A percentile compares a stretch with the other conserved stretches of the same genome.
phyloP scores from a whole-genome alignment of 768 basidiomycete species.

The Pisolithus microcarpus region DNA sequence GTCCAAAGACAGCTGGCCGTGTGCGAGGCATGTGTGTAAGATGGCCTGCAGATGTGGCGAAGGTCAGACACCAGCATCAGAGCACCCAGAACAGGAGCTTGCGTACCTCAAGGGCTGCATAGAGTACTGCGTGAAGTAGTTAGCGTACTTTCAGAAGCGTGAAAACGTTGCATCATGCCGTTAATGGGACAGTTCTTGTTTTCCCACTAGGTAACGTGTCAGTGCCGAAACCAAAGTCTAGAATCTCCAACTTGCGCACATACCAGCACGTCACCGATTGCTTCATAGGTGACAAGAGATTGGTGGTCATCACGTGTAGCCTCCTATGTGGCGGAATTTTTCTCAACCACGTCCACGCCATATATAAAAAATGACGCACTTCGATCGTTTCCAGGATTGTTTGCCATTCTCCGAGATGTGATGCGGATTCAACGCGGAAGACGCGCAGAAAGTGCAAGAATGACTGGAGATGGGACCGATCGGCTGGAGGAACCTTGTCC shows the following conservation, averaged over 20 bases:
- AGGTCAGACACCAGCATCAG: neutral
- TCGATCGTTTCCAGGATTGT: slow-evolving; percentile 45
- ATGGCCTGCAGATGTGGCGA: slow-evolving; percentile 48
- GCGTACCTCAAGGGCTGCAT: slow-evolving; percentile 63
- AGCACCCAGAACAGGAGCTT: slow-evolving; percentile 6
- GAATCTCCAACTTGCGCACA: slow-evolving; percentile 8
- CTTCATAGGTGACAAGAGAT: slow-evolving; percentile 61
- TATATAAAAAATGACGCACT: slow-evolving; percentile 26
- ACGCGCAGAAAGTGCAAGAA: slow-evolving; percentile 62
- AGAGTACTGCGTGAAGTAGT: slow-evolving; percentile 48
- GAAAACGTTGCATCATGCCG: slow-evolving; percentile 34
- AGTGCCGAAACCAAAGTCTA: neutral
- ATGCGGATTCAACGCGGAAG: slow-evolving; percentile 66
- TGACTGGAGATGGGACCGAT: slow-evolving; percentile 48
- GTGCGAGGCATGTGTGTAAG: slow-evolving; percentile 63
- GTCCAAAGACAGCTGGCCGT: slow-evolving; percentile 58
- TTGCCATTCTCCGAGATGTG: slow-evolving; percentile 60
- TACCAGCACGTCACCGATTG: slow-evolving; percentile 68
- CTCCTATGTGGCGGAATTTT: slow-evolving; percentile 36
- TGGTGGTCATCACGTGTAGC: slow-evolving; percentile 44
- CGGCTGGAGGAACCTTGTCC: slow-evolving; percentile 40
- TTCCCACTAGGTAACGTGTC: slow-evolving; percentile 50
- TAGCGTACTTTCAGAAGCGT: slow-evolving; percentile 9
- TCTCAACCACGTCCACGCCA: slow-evolving; percentile 6
- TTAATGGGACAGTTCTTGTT: slow-evolving; percentile 67